Base-by-base conservation (phyloP, 169 alveolate species). In the Cyclospora cayetanensis region DNA sequence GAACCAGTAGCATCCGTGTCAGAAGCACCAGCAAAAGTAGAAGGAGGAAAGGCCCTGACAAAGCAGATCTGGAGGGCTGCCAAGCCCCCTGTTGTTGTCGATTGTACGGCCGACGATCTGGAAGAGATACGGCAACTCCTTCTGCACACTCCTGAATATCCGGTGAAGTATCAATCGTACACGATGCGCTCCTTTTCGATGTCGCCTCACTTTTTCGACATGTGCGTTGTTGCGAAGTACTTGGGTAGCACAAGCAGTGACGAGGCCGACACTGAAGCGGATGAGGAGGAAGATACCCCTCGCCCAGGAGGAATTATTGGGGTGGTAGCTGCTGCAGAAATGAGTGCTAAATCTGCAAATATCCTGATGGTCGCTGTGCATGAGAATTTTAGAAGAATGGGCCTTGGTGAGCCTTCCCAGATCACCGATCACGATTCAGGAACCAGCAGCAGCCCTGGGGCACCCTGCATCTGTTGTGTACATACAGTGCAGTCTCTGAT, bases 81-180 rank as follows among this genome's bases (percentile, higher is more conserved):
- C 29, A 7, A 7, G 7, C 70, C 11, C 7, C 27, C 9, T 22
- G 70, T 55, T 11, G n/a, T 79, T 31, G 70, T 9, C 2, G 72
- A 41, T 1, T 79, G 52, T 46, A 35, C 27, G 11, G 31, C 9
- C 50, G 63, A 53, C 22, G 90, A 82, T 34, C 53, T 29, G 11
- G 90, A 82, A 37, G 90, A 82, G n/a, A 66, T 82, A 2, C 74
- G 90, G 46, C 55, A 15, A 77, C 90, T 82, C 41, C 90, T 82
- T 22, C 90, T 82, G 27, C 55, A n/a, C 27, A 35, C 74, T 0
- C 35, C 52, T 15, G 90, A 82, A 41, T 82, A 82, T 37, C 90
- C 90, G 11, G 90, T 82, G 39, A 82, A 82, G 77, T 82, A 82
- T 31, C 0, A 34, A 53, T 4, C 31, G 22, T 31, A 35, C 25